These are phyloP conservation scores for Mucor plumbeus DNA, from an alignment of 371 early-diverging fungal genomes.

Conservation along the genomic window DNA sequence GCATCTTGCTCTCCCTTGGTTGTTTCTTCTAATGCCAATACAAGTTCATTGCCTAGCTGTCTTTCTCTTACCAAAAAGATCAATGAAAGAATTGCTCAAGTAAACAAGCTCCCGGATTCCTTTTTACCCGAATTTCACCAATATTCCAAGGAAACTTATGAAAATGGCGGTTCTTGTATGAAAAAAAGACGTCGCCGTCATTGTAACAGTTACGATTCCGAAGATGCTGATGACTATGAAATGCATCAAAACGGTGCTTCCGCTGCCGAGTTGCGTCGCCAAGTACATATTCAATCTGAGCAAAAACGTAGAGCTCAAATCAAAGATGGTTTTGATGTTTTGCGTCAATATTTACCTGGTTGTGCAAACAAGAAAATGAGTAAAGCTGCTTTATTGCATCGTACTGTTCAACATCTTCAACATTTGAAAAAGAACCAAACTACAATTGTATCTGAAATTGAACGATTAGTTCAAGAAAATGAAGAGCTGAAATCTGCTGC, in stretches of 20 bases:
- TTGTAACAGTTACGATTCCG: neutral
- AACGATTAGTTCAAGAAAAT: no score
- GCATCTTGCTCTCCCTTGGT: neutral
- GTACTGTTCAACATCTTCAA: slow-evolving; percentile 58
- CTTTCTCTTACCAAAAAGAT: neutral
- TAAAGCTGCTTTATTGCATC: slow-evolving; percentile 58
- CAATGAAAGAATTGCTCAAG: no score
- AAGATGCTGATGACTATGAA: neutral
- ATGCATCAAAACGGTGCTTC: slow-evolving; percentile 7
- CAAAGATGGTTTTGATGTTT: slow-evolving; percentile 59
- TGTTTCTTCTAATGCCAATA: neutral
- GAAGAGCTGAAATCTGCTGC: no score
- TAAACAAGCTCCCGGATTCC: no score
- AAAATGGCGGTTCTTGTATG: no score
- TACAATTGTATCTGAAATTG: no score
- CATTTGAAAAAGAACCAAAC: slow-evolving; percentile 35
- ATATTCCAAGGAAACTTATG: no score
- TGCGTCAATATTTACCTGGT: slow-evolving; percentile 55
- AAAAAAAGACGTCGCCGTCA: no score
- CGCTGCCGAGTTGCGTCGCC: slow-evolving; percentile 50
- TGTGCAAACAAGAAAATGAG: slow-evolving; percentile 62
- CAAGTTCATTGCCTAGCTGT: neutral
- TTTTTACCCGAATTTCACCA: no score
- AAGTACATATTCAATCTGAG: slow-evolving; percentile 61
- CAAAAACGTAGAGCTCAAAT: slow-evolving; percentile 59